A percentile compares a stretch with the other conserved stretches of the same genome.
Evolutionary conservation across 1,284 basidiomycete genomes (phyloP).

Genomic region (Coriolopsis trogii): DNA sequence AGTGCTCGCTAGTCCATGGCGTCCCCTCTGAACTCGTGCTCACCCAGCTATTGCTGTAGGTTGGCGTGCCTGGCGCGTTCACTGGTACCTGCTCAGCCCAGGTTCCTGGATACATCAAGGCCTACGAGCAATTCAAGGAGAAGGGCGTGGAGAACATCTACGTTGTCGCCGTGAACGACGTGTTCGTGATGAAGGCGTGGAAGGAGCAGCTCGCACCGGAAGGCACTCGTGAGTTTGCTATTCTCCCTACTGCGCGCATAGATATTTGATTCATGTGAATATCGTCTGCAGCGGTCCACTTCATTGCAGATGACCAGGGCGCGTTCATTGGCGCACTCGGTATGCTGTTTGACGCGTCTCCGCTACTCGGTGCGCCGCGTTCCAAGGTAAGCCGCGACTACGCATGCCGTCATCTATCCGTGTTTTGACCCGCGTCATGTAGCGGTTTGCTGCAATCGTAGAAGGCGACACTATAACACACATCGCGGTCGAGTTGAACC

Average conservation of each 20-base stretch:
- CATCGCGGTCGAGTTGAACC: slow-evolving; percentile 60
- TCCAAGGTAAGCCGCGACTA: slow-evolving; percentile 53
- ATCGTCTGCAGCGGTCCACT: slow-evolving; percentile 48
- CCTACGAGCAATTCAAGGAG: slow-evolving; percentile 62
- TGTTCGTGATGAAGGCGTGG: slow-evolving; percentile 76
- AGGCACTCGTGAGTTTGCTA: slow-evolving; percentile 57
- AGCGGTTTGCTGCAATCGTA: slow-evolving; percentile 63
- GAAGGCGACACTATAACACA: slow-evolving; percentile 58
- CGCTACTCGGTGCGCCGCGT: slow-evolving; percentile 63
- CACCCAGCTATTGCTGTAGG: slow-evolving; percentile 34
- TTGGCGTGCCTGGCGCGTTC: slow-evolving; percentile 68
- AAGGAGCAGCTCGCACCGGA: slow-evolving; percentile 62
- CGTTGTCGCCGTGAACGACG: slow-evolving; percentile 73
- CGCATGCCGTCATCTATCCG: background rate
- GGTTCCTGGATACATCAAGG: slow-evolving; percentile 67
- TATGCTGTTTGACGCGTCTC: slow-evolving; percentile 65
- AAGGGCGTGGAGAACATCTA: slow-evolving; percentile 75
- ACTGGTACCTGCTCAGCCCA: slow-evolving; percentile 54
- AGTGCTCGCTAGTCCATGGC: background rate
- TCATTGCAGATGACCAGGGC: slow-evolving; percentile 71
- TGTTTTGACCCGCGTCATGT: background rate
- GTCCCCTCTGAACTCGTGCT: background rate
- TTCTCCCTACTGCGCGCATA: background rate
- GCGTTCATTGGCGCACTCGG: slow-evolving; percentile 61
- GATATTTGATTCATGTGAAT: background rate